Base-by-base conservation (phyloP, 2,329 filamentous ascomycete species). In the Elsinoe arachidis region DNA sequence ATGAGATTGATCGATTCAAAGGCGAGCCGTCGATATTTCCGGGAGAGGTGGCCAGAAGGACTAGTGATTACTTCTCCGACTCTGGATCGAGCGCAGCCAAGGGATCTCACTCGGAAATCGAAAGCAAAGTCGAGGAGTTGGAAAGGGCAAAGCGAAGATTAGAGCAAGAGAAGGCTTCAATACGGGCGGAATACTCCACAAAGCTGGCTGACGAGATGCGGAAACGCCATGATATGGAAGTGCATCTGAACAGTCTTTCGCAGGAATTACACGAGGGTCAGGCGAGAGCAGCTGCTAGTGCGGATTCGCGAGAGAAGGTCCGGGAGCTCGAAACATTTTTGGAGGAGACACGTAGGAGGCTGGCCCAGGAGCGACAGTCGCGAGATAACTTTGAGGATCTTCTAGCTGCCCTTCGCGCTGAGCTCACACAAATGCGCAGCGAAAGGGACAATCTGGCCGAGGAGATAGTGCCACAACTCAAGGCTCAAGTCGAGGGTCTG, bases 41-140 rank as follows among this genome's bases (percentile, higher is more conserved):
- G 23, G 64, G 66, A n/a, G 71, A 77, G n/a, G 68, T 79, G 26
- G 84, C 81, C 61, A 86, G 87, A 69, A 82, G 92, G 60, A 95
- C 89, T 9, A 97, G 93, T 73, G 93, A 99, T 73, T 97, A 99
- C 74, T 99, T 93, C 70, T 99, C 93, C 2, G 93, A 99, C 70
- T 96, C 91, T 5, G 93, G 93, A 33, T 86, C 89, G 58, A 92
- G 90, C 70, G 92, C 90, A 1, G 80, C 88, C 55, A 87, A 90
- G 66, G 86, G 85, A 66, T 85, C 86, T 1, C 75, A 80, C 60
- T 86, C 88, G 47, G 77, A 81, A 59, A 74, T 72, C 12, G 78
- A 80, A 46, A 73, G 72, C 33, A 81, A 78, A 63, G 65, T 79
- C 3, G 83, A 86, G 66, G 89, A 96, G 69, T 76, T 96, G 34